phyloP scores from a whole-genome alignment of 2,329 filamentous ascomycete genomes.

The Plenodomus lindquistii region DNA sequence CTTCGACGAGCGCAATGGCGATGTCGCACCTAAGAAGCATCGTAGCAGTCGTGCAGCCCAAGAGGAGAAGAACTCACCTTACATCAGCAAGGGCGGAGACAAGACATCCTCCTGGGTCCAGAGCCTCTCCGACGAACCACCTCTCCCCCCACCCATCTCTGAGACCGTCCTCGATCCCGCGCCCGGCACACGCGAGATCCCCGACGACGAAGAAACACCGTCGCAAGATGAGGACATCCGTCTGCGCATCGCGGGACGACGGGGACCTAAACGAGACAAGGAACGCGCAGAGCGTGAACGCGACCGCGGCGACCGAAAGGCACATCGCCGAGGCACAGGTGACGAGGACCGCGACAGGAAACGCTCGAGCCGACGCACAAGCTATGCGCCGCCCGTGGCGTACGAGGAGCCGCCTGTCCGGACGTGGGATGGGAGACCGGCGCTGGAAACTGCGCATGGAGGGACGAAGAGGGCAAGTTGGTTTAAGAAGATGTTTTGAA shows the following conservation, averaged over 20 bases:
- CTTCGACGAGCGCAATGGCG: conserved; percentile 50
- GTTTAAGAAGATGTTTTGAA: conserved; percentile 52
- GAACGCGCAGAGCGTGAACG: conserved; percentile 32
- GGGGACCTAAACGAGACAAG: conserved; percentile 34
- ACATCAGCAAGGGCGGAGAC: conserved; percentile 47
- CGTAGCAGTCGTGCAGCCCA: conserved; percentile 31
- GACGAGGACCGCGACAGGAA: conserved; percentile 25
- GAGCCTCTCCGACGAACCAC: conserved; percentile 50
- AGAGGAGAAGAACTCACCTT: conserved; percentile 41
- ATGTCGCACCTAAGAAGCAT: conserved; percentile 18
- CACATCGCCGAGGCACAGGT: conserved; percentile 30
- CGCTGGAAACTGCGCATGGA: conserved; percentile 23
- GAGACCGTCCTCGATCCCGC: conserved; percentile 53
- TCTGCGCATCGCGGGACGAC: conserved; percentile 38
- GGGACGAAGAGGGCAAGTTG: conserved; percentile 49
- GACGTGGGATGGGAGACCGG: conserved; percentile 49
- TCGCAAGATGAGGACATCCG: conserved; percentile 47
- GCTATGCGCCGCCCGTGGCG: conserved; percentile 25
- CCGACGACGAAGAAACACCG: conserved; percentile 39
- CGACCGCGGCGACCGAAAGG: conserved; percentile 35
- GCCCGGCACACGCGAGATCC: conserved; percentile 28
- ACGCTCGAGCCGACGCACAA: conserved; percentile 34
- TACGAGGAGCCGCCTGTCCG: conserved; percentile 40
- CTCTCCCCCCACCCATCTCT: conserved; percentile 50
- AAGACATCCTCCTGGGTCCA: conserved; percentile 57